phyloP scores from a whole-genome alignment of 805 yeast species.

The Metschnikowia dekortorum region DNA sequence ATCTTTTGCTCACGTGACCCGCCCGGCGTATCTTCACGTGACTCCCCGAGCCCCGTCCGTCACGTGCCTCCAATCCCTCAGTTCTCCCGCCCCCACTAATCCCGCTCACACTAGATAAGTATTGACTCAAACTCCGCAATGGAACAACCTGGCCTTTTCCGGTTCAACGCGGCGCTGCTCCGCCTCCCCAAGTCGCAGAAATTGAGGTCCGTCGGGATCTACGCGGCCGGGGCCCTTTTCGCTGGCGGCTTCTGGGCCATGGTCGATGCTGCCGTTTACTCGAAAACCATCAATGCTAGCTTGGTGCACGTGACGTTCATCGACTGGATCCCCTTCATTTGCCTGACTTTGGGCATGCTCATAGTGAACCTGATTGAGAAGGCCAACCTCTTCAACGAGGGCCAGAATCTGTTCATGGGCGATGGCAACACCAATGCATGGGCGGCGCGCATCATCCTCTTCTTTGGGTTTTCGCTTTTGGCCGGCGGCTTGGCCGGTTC shows the following conservation, averaged over 20 bases:
- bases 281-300: constrained; percentile 81
- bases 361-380: constrained; percentile 73
- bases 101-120: background rate
- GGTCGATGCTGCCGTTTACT: constrained; percentile 83
- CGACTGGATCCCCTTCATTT: constrained; percentile 93
- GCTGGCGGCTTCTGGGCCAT: constrained; percentile 88
- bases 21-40: no score
- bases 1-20: no score
- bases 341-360: constrained; percentile 86
- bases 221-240: constrained; percentile 69
- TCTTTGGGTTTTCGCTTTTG: constrained; percentile 85
- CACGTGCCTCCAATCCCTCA: no score
- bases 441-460: constrained; percentile 89
- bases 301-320: constrained; percentile 82
- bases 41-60: no score
- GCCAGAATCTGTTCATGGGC: constrained; percentile 39
- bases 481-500: constrained; percentile 96
- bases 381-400: constrained; percentile 47
- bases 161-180: constrained; percentile 51
- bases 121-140: constrained; percentile 10
- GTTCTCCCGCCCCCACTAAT: no score
- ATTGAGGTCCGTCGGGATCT: constrained; percentile 69
- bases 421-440: constrained; percentile 59
- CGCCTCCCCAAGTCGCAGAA: constrained; percentile 67
- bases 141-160: constrained; percentile 54